These are phyloP conservation scores for Begonia loranthoides DNA, from an alignment of 306 rosid species.

Conservation along the genomic window DNA sequence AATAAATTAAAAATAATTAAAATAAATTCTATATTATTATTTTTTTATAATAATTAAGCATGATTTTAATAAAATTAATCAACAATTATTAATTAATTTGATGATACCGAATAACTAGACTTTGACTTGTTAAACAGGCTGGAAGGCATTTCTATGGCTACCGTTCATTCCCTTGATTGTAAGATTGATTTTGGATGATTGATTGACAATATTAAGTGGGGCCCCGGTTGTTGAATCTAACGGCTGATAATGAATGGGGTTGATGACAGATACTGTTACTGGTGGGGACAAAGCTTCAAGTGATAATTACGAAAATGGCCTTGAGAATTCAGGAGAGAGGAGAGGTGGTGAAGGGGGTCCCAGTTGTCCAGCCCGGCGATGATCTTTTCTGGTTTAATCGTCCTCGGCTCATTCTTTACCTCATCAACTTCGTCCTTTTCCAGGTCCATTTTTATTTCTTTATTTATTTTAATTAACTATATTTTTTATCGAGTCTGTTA, in stretches of 20 bases:
- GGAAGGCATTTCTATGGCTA: slow-evolving; percentile 65
- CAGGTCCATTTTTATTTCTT: slow-evolving; percentile 34
- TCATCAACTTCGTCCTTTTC: slow-evolving; percentile 78
- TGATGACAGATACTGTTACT: slow-evolving; percentile 41
- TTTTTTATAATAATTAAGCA: too few species aligned
- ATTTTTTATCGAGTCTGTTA: neutral
- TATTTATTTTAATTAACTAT: neutral
- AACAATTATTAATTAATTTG: too few species aligned
- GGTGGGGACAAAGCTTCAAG: slow-evolving; percentile 85
- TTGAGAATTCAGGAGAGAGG: slow-evolving; percentile 59
- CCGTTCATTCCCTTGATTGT: slow-evolving; percentile 81
- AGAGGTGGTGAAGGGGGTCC: slow-evolving; percentile 66
- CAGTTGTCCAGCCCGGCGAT: slow-evolving; percentile 72
- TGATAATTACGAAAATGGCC: slow-evolving; percentile 83
- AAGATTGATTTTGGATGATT: slow-evolving; percentile 14
- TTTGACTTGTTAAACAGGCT: slow-evolving; percentile 28
- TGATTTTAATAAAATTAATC: too few species aligned
- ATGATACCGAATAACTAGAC: slow-evolving; percentile 2
- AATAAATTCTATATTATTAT: too few species aligned
- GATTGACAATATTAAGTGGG: too few species aligned
- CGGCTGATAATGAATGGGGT: neutral
- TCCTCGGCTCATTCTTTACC: slow-evolving; percentile 61
- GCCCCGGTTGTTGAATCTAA: neutral
- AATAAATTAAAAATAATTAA: too few species aligned
- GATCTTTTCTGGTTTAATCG: slow-evolving; percentile 72